Evolutionary conservation across 2,329 filamentous ascomycete genomes (phyloP).

Genomic region (Aspergillus novoparasiticus): DNA sequence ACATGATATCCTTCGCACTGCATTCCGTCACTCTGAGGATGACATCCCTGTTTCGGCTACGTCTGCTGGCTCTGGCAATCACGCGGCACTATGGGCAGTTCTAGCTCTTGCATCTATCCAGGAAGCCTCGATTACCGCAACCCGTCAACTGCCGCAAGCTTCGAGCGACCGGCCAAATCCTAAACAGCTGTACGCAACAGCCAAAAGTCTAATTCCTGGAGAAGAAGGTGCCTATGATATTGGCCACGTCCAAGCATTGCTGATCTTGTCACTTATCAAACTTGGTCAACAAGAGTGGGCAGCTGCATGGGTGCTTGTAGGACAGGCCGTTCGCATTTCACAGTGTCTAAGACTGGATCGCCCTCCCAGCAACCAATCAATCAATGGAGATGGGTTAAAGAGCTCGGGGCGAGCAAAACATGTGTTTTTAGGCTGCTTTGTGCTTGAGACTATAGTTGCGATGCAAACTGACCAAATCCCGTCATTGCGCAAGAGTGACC

Average conservation of each 20-base stretch:
- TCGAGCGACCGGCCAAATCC: slow-evolving; percentile 21
- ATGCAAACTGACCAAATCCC: slow-evolving; percentile 48
- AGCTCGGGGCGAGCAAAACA: slow-evolving; percentile 40
- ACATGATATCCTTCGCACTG: slow-evolving; percentile 61
- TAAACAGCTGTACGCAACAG: slow-evolving; percentile 49
- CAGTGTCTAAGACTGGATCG: slow-evolving; percentile 29
- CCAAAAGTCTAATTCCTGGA: slow-evolving; percentile 47
- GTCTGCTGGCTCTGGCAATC: slow-evolving; percentile 45
- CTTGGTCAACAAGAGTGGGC: slow-evolving; percentile 60
- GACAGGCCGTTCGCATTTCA: slow-evolving; percentile 61
- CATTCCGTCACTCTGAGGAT: slow-evolving; percentile 35
- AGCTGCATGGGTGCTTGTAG: slow-evolving; percentile 66
- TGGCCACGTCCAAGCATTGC: slow-evolving; percentile 58
- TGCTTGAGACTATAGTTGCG: slow-evolving; percentile 57
- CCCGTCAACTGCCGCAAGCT: slow-evolving; percentile 21
- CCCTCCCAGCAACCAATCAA: slow-evolving; percentile 54
- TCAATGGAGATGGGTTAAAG: slow-evolving; percentile 41
- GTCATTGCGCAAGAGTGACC: slow-evolving; percentile 53
- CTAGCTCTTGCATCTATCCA: slow-evolving; percentile 62
- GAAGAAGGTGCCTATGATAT: slow-evolving; percentile 51
- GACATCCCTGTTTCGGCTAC: slow-evolving; percentile 25
- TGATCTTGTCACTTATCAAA: slow-evolving; percentile 65
- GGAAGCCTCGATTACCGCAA: slow-evolving; percentile 39
- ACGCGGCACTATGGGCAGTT: slow-evolving; percentile 63
- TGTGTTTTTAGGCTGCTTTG: slow-evolving; percentile 55